Conservation (phyloP, 192 early-diverging fungal species). For the Glomus cerebriforme region DNA sequence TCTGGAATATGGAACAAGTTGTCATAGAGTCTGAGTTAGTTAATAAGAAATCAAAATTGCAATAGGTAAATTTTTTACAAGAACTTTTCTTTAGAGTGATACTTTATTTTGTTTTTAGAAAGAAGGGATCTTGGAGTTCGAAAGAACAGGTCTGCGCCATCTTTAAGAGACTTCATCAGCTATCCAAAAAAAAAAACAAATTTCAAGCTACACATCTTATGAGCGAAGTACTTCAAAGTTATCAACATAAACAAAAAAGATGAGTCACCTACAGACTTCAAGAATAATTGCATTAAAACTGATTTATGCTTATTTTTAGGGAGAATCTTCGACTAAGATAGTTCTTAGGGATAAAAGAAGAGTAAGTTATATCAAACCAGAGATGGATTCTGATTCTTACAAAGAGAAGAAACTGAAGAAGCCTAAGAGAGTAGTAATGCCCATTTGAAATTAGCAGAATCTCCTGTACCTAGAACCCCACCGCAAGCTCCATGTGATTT, state of each 20-base stretch:
- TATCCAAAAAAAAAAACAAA: conserved; percentile 25
- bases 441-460: background rate
- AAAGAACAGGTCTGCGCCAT: conserved; percentile 11
- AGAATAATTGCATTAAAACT: too few species aligned
- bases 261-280: too few species aligned
- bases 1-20: conserved; percentile 1
- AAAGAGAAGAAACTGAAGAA: too few species aligned
- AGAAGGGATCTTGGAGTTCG: conserved; percentile 23
- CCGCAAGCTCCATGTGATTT: conserved; percentile 13
- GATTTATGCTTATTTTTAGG: too few species aligned
- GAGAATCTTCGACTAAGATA: too few species aligned
- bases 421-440: conserved; percentile 1
- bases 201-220: conserved; percentile 12
- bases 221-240: too few species aligned
- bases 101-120: conserved; percentile 17
- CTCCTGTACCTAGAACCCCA: conserved; percentile 10
- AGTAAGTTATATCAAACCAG: too few species aligned
- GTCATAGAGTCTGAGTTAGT: conserved; percentile 1
- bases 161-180: conserved; percentile 13
- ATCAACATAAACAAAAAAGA: too few species aligned
- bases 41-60: conserved; percentile 26
- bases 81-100: conserved; percentile 10
- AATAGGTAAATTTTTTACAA: conserved; percentile 24
- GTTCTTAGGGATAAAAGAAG: too few species aligned
- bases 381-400: too few species aligned